A percentile compares a stretch with the other conserved stretches of the same genome.
Conservation (phyloP, 306 rosid genomes). For the Echinosophora koreensis region DNA sequence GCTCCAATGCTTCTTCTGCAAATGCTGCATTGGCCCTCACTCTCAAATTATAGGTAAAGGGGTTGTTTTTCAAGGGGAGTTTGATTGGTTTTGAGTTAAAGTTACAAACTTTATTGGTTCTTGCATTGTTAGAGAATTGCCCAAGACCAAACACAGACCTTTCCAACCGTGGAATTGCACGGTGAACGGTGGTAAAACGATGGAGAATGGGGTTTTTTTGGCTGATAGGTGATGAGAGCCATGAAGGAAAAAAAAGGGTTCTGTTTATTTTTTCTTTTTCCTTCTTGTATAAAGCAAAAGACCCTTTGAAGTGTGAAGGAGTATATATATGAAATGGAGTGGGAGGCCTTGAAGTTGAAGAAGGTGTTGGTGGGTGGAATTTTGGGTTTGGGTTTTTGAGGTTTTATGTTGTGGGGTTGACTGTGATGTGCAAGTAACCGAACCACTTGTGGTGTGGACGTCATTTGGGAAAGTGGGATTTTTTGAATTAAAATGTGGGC, state of each 20-base stretch:
- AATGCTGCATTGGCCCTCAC: slow-evolving; percentile 54
- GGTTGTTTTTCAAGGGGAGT: slow-evolving; percentile 42
- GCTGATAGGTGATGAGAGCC: slow-evolving; percentile 70
- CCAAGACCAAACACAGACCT: slow-evolving; percentile 37
- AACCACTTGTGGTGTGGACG: slow-evolving; percentile 35
- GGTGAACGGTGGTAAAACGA: slow-evolving; percentile 53
- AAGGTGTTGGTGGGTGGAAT: too few species aligned
- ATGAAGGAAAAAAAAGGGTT: slow-evolving; percentile 37
- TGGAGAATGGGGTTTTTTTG: slow-evolving; percentile 59
- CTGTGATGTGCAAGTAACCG: slow-evolving; percentile 6
- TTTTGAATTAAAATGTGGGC: neutral
- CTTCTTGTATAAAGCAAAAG: neutral
- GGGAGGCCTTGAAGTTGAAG: neutral
- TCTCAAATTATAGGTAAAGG: slow-evolving; percentile 40
- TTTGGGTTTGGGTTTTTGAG: neutral
- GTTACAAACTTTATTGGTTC: slow-evolving; percentile 36
- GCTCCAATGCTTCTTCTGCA: slow-evolving; percentile 58
- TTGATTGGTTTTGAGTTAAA: slow-evolving; percentile 43
- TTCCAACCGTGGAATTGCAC: slow-evolving; percentile 49
- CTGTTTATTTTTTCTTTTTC: too few species aligned
- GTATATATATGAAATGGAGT: too few species aligned
- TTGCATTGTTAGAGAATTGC: slow-evolving; percentile 44
- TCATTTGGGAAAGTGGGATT: slow-evolving; percentile 31
- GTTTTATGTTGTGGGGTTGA: slow-evolving; percentile 35
- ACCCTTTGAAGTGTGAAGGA: neutral